A percentile compares a stretch with the other conserved stretches of the same genome.
Evolutionary conservation across 2,329 filamentous ascomycete species (phyloP).

Genomic region (Verticillium zaregamsianum): DNA sequence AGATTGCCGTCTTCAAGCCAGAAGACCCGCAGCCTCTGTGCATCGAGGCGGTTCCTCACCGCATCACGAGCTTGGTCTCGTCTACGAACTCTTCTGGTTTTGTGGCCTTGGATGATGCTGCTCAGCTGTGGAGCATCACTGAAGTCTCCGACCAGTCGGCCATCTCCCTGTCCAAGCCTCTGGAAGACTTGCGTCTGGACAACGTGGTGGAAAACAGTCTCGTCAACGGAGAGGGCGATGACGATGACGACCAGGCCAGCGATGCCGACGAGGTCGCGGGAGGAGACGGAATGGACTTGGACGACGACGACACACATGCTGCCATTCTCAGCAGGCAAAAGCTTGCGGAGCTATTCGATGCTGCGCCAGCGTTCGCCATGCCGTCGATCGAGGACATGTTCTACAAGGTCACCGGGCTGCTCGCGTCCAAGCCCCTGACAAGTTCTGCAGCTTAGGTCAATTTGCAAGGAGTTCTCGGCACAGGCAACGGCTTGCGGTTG

Average conservation of each 20-base stretch:
- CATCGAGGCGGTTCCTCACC: conserved; percentile 49
- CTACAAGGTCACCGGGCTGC: conserved; percentile 63
- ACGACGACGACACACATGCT: conserved; percentile 45
- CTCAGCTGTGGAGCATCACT: conserved; percentile 62
- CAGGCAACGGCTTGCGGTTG: not conserved
- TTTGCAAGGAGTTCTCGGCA: not conserved
- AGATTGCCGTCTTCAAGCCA: conserved; percentile 64
- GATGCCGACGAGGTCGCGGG: conserved; percentile 36
- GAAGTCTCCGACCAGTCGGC: conserved; percentile 54
- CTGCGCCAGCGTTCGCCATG: conserved; percentile 63
- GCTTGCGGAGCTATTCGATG: conserved; percentile 66
- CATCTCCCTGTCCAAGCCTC: conserved; percentile 48
- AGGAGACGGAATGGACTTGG: conserved; percentile 40
- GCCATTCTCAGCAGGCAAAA: conserved; percentile 65
- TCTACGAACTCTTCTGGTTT: conserved; percentile 65
- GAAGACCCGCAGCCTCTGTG: conserved; percentile 56
- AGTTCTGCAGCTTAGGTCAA: conserved; percentile 5
- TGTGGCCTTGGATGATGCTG: conserved; percentile 69
- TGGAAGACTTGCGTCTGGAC: conserved; percentile 50
- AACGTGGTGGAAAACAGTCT: conserved; percentile 22
- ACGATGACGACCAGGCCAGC: conserved; percentile 37
- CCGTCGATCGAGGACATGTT: conserved; percentile 74
- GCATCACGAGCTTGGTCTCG: conserved; percentile 64
- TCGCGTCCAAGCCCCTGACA: conserved; percentile 51
- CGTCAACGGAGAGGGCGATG: conserved; percentile 20